Percentiles rank a stretch among this genome's conserved stretches.
These are phyloP conservation scores for Rhodosporidiobolus sp. DNA, from an alignment of 768 basidiomycete species.

Conservation along the genomic window DNA sequence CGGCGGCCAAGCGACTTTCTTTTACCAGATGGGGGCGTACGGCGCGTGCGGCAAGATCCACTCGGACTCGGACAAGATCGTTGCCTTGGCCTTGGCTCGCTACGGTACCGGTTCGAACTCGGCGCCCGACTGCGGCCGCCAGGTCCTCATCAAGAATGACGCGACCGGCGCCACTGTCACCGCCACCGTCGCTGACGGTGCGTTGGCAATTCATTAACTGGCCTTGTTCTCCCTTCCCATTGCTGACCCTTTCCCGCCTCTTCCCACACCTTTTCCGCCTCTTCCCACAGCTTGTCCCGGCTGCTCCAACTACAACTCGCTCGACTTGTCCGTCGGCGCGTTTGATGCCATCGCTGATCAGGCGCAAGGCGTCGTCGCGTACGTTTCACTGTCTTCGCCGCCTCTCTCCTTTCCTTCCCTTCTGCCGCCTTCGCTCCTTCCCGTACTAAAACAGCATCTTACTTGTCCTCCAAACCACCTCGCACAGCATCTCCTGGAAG, in stretches of 20 bases:
- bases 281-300: constrained; percentile 3
- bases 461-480: too few relatives aligned
- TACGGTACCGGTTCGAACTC: constrained; percentile 32
- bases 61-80: constrained; percentile 44
- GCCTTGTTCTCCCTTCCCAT: not conserved
- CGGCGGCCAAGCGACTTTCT: constrained; percentile 26
- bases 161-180: constrained; percentile 56
- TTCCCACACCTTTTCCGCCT: not conserved
- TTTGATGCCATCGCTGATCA: constrained; percentile 34
- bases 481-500: constrained; percentile 4
- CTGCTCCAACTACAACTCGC: constrained; percentile 32
- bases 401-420: too few relatives aligned
- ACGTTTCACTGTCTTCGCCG: not conserved
- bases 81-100: constrained; percentile 58
- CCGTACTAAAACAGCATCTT: not conserved
- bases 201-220: constrained; percentile 49
- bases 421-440: not conserved
- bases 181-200: constrained; percentile 71
- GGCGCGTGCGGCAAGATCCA: constrained; percentile 74
- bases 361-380: constrained; percentile 28
- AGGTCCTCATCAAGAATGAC: constrained; percentile 62
- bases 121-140: constrained; percentile 50
- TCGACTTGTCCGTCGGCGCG: constrained; percentile 26
- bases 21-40: constrained; percentile 54
- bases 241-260: not conserved